Conservation (phyloP, 2,329 filamentous ascomycete genomes). For the Phyllosticta ampelicida region DNA sequence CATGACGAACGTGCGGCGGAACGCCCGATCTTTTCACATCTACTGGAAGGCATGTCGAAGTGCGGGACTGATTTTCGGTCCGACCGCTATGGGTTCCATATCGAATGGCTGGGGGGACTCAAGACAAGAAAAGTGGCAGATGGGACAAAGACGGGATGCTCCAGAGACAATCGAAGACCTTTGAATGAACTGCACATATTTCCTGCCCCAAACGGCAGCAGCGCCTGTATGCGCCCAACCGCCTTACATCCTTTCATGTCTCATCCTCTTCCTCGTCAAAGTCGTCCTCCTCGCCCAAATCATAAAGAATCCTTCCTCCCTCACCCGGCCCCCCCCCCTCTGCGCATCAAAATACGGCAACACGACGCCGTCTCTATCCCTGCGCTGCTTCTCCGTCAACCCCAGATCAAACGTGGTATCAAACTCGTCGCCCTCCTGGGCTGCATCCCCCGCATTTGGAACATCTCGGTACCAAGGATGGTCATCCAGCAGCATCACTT, state of each 20-base stretch:
- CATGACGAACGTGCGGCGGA: too few species aligned
- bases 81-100: too few species aligned
- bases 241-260: slow-evolving; percentile 40
- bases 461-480: slow-evolving; percentile 55
- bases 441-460: slow-evolving; percentile 28
- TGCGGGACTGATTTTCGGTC: too few species aligned
- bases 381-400: slow-evolving; percentile 81
- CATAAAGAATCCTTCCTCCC: slow-evolving; percentile 87
- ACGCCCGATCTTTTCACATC: too few species aligned
- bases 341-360: slow-evolving; percentile 96
- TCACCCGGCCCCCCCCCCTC: slow-evolving; percentile 62
- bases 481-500: slow-evolving; percentile 58
- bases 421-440: slow-evolving; percentile 42
- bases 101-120: too few species aligned
- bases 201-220: too few species aligned
- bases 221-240: neutral
- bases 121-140: too few species aligned
- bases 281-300: slow-evolving; percentile 93
- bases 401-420: slow-evolving; percentile 76
- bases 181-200: too few species aligned
- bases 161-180: too few species aligned
- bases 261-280: slow-evolving; percentile 96
- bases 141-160: too few species aligned
- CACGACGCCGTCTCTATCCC: slow-evolving; percentile 78
- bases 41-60: too few species aligned